Evolutionary conservation across 441 rosid species (phyloP).

Genomic region (Viola pubescens): DNA sequence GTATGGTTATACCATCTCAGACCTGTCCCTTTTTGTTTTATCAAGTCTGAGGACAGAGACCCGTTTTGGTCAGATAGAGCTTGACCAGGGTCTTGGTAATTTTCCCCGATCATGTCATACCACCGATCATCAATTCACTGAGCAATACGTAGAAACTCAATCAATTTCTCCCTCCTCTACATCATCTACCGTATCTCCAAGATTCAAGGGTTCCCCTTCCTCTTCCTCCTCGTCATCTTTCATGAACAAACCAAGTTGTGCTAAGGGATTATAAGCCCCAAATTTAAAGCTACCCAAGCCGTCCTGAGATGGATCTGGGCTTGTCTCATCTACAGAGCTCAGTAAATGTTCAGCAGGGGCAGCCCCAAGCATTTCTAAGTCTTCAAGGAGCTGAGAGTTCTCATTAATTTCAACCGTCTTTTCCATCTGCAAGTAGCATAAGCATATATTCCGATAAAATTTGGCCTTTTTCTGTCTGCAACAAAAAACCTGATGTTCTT

Average conservation of each 20-base stretch:
- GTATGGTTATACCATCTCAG: not conserved
- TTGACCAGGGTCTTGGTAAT: not conserved
- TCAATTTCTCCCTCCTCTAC: conserved; percentile 75
- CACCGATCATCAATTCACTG: not conserved
- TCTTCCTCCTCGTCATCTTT: conserved; percentile 80
- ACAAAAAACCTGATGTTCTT: conserved; percentile 6
- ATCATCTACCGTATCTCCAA: conserved; percentile 28
- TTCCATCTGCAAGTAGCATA: conserved; percentile 58
- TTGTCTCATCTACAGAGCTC: conserved; percentile 45
- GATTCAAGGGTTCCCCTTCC: conserved; percentile 43
- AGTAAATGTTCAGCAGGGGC: conserved; percentile 41
- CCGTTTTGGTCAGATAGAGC: not conserved
- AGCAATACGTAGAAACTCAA: conserved; percentile 5
- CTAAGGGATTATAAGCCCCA: conserved; percentile 64
- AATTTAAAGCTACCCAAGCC: conserved; percentile 62
- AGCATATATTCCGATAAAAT: conserved; percentile 3
- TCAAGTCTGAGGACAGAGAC: not conserved
- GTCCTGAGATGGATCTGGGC: conserved; percentile 44
- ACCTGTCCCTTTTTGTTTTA: not conserved
- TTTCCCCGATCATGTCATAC: not conserved
- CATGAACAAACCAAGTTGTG: conserved; percentile 71
- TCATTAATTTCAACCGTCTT: conserved; percentile 80
- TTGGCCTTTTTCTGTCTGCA: not conserved
- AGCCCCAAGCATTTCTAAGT: conserved; percentile 66
- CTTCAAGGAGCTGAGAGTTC: conserved; percentile 61